Evolutionary conservation across 441 rosid species (phyloP), one percentile per base, ranked within the genome.

Genomic region (Pelargonium fulgidum): DNA sequence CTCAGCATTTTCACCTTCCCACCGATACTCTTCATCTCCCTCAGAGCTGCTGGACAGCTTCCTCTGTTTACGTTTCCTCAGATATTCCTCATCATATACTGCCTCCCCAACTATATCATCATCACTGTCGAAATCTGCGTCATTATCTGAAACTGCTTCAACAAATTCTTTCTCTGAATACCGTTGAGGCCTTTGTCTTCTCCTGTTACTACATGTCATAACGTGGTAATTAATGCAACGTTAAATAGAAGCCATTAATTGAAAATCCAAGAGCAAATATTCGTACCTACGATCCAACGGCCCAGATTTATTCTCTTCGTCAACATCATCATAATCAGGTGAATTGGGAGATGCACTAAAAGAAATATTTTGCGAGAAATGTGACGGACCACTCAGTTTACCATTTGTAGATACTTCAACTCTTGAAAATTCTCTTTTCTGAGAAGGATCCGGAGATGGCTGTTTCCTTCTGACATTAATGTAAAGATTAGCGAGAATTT

Each of bases 81-180:
- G 75, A 84, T 94, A 94, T 76, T 89, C 96, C 50, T 94, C 99
- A 74, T 94, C 98, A 76, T 92, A 94, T 19, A 92, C 82, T 54
- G 93, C 99, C 86, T 94, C 99, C 68, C 99, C 99, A 73, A 85
- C 96, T 76, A 94, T 94, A 72, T 92, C 99, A 83, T 94, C 99
- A 68, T 94, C 99, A 76, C 90, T 92, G 78, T 86, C 90, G 70
- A 80, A 87, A 64, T 86, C 92, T 14, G 87, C 92, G 29, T 91
- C 99, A 67, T 87, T 85, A 76, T 92, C 99, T 69, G 98, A 94
- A 71, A 90, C 81, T 45, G 90, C 93, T 82, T 90, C 96, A 73
- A 94, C 90, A 44, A 71, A 95, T 33, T 95, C 99, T 65, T 71
- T 83, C 7, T 82, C 90, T 0, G 96, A 89, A 84, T 90, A 95